Conservation (phyloP, 345 rosid genomes). For the Lagerstroemia speciosa region DNA sequence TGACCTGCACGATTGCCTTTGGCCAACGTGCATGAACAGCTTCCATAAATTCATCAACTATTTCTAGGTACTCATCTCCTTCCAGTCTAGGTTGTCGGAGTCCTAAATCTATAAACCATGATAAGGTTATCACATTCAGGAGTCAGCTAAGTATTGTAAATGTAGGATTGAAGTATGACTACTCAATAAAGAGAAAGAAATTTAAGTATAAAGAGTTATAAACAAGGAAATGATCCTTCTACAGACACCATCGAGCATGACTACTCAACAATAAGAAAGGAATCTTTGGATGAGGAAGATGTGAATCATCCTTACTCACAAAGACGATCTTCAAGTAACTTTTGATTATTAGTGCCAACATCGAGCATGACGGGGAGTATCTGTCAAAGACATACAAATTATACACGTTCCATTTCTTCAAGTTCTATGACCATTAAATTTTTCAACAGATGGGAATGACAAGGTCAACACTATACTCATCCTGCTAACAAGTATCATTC, state of each 20-base stretch:
- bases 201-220: not conserved
- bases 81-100: constrained; percentile 84
- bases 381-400: constrained; percentile 26
- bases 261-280: not conserved
- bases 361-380: constrained; percentile 92
- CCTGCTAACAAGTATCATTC: not conserved
- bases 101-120: constrained; percentile 58
- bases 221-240: not conserved
- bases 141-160: not conserved
- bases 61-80: constrained; percentile 82
- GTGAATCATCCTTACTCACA: constrained; percentile 41
- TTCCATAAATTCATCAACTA: constrained; percentile 96
- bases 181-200: not conserved
- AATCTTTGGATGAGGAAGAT: not conserved
- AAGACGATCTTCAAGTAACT: constrained; percentile 72
- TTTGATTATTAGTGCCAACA: constrained; percentile 91
- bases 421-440: not conserved
- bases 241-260: not conserved
- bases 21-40: constrained; percentile 93
- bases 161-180: not conserved
- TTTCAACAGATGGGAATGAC: not conserved
- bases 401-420: not conserved
- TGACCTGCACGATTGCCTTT: constrained; percentile 91
- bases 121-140: not conserved
- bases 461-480: not conserved